These are phyloP conservation scores for Cytospora mali DNA, from an alignment of 2,329 filamentous ascomycete genomes.

Conservation along the genomic window DNA sequence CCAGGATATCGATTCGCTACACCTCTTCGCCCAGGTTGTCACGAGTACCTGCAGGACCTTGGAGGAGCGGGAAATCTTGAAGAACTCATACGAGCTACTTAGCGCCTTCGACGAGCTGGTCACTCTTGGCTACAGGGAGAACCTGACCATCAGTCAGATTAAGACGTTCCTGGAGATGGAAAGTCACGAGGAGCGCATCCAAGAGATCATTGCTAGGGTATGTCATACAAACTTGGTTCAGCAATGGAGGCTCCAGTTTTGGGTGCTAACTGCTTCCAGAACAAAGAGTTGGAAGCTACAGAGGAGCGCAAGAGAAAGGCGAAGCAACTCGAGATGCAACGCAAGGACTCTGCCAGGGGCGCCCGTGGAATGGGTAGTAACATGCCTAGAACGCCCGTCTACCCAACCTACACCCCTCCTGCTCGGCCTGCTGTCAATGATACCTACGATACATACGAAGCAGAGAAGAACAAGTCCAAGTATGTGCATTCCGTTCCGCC, in stretches of 20 bases:
- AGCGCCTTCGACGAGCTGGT: constrained; percentile 98
- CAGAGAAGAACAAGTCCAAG: constrained; percentile 96
- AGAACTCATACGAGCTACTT: constrained; percentile 93
- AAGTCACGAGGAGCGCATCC: constrained; percentile 96
- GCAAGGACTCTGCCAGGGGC: constrained; percentile 87
- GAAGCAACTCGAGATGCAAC: constrained; percentile 98
- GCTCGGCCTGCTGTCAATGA: constrained; percentile 73
- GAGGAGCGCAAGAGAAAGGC: constrained; percentile 98
- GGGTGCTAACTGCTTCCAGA: constrained; percentile 53
- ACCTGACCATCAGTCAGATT: constrained; percentile 94
- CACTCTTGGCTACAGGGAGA: constrained; percentile 93
- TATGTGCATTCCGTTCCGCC: constrained; percentile 43
- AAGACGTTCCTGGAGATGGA: constrained; percentile 99
- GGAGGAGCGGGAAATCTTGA: constrained; percentile 92
- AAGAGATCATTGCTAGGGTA: constrained; percentile 94
- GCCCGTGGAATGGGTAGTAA: constrained; percentile 54
- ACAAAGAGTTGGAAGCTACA: constrained; percentile 97
- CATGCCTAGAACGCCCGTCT: constrained; percentile 75
- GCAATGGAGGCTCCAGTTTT: background rate
- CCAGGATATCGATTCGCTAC: constrained; percentile 97
- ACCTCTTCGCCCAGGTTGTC: constrained; percentile 96
- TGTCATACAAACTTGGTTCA: constrained; percentile 32
- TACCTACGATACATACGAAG: constrained; percentile 92
- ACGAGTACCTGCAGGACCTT: constrained; percentile 94
- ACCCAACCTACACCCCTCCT: constrained; percentile 86